These are phyloP conservation scores for Tolypocladium album DNA, from an alignment of 2,329 filamentous ascomycete species.

Conservation along the genomic window DNA sequence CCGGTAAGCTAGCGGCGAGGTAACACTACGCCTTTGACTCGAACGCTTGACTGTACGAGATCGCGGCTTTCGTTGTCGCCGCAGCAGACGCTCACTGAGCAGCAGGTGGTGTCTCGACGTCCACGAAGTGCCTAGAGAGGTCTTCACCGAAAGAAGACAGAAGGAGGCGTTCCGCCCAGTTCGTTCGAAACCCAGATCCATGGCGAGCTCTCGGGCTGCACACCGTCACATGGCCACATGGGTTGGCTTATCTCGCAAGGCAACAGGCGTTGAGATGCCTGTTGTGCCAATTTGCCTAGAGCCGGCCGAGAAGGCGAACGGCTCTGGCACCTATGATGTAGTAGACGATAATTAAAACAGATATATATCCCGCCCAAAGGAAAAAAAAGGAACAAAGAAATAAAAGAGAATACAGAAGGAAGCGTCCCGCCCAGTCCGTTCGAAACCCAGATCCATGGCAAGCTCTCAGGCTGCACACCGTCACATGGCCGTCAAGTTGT, in stretches of 20 bases:
- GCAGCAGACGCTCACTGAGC: too few species aligned
- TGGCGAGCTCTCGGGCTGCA: not conserved
- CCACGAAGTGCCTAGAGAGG: too few species aligned
- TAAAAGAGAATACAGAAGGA: not conserved
- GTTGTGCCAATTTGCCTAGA: not conserved
- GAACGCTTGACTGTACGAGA: too few species aligned
- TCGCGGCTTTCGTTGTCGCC: too few species aligned
- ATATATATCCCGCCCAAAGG: not conserved
- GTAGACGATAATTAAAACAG: not conserved
- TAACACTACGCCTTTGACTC: too few species aligned
- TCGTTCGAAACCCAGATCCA: not conserved
- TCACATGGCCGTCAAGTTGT: not conserved
- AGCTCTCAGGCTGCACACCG: not conserved
- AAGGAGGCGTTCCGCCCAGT: not conserved
- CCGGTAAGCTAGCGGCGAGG: too few species aligned
- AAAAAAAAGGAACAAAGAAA: not conserved
- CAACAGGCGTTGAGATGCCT: not conserved
- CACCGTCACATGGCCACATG: not conserved
- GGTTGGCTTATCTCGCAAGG: not conserved
- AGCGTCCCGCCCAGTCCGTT: not conserved
- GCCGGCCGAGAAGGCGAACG: not conserved
- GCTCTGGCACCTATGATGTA: not conserved
- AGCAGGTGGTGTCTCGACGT: too few species aligned
- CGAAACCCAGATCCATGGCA: not conserved
- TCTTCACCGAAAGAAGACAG: too few species aligned